These are phyloP conservation scores for Phytophthora cactorum DNA, from an alignment of 352 stramenopile species.

Conservation along the genomic window DNA sequence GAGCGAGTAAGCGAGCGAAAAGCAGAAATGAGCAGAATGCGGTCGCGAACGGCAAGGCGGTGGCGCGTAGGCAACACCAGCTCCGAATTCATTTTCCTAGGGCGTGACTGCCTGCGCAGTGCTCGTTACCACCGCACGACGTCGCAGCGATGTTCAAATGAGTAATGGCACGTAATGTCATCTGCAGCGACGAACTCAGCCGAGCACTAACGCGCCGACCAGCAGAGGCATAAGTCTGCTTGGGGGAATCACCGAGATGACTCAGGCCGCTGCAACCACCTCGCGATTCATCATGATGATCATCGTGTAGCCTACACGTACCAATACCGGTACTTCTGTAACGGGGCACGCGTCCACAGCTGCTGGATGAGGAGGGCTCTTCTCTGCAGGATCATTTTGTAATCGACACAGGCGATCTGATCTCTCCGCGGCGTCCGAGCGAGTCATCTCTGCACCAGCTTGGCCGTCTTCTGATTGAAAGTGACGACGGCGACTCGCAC, in stretches of 20 bases:
- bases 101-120: constrained; percentile 15
- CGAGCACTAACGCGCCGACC: constrained; percentile 14
- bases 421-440: constrained; percentile 6
- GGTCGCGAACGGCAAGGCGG: constrained; percentile 10
- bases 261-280: not conserved
- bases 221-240: constrained; percentile 2
- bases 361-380: constrained; percentile 19
- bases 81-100: constrained; percentile 11
- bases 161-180: constrained; percentile 34
- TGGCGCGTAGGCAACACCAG: constrained; percentile 10
- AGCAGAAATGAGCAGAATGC: constrained; percentile 32
- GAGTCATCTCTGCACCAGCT: constrained; percentile 11
- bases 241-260: not conserved
- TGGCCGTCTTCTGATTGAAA: constrained; percentile 16
- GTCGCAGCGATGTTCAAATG: constrained; percentile 18
- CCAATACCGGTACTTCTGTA: not conserved
- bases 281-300: not conserved
- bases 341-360: not conserved
- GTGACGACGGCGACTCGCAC: constrained; percentile 9
- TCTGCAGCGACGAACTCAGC: constrained; percentile 11
- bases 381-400: constrained; percentile 37
- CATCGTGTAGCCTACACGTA: not conserved
- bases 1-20: constrained; percentile 10
- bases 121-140: constrained; percentile 16
- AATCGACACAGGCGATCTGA: constrained; percentile 33